phyloP scores from a whole-genome alignment of 805 yeast species.

The Zygoascus ofunaensis region DNA sequence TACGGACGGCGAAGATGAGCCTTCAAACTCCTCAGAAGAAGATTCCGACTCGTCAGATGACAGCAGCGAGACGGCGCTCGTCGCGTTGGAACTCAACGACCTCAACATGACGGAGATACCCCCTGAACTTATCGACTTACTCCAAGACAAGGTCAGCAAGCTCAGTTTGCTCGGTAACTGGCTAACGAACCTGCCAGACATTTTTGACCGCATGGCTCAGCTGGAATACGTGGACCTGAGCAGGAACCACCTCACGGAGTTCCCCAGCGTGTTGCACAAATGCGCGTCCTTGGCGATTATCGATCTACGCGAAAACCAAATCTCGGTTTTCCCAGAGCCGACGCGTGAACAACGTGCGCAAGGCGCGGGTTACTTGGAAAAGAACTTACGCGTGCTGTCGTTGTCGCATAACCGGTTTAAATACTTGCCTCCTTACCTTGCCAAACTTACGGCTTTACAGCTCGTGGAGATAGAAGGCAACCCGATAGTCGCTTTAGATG shows the following conservation, averaged over 20 bases:
- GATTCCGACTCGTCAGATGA: constrained; percentile 6
- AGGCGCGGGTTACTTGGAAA: constrained; percentile 29
- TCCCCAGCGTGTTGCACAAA: constrained; percentile 38
- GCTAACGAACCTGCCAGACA: constrained; percentile 39
- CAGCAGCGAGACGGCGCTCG: constrained; percentile 11
- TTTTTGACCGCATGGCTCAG: constrained; percentile 33
- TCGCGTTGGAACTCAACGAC: constrained; percentile 34
- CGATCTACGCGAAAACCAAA: constrained; percentile 51
- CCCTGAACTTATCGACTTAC: constrained; percentile 30
- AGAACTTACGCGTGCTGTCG: constrained; percentile 46
- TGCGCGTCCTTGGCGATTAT: constrained; percentile 48
- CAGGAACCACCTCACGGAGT: constrained; percentile 42
- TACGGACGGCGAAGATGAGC: not conserved
- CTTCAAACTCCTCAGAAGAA: not conserved
- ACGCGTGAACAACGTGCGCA: constrained; percentile 8
- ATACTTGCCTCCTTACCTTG: constrained; percentile 44
- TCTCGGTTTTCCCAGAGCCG: constrained; percentile 38
- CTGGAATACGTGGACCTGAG: constrained; percentile 60
- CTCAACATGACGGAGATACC: constrained; percentile 34
- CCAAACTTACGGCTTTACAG: constrained; percentile 43
- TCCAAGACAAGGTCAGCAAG: constrained; percentile 36
- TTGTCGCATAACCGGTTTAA: constrained; percentile 50
- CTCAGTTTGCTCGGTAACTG: constrained; percentile 47
- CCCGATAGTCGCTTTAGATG: constrained; percentile 37
- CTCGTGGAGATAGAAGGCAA: constrained; percentile 56